A percentile compares a stretch with the other conserved stretches of the same genome.
Conservation (phyloP, 176 grass and related monocot genomes). For the Microstegium vimineum region DNA sequence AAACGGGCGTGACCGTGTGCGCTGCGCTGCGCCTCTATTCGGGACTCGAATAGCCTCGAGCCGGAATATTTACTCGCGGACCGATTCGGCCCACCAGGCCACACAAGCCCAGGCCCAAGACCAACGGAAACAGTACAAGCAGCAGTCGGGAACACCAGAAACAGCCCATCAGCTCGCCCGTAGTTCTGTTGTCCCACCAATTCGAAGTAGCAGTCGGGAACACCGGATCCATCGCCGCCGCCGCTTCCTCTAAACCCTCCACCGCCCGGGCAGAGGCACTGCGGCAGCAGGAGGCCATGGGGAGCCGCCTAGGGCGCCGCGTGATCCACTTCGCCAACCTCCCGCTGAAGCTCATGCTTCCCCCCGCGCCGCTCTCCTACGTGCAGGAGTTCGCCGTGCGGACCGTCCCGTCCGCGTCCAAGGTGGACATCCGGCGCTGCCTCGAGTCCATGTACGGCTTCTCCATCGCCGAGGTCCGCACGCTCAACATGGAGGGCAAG, state of each 20-base stretch:
- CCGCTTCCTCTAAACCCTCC: not conserved
- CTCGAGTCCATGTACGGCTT: conserved; percentile 95
- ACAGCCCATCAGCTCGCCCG: no score
- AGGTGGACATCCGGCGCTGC: conserved; percentile 90
- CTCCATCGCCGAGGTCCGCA: conserved; percentile 79
- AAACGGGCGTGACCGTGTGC: no score
- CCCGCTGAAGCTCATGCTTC: conserved; percentile 81
- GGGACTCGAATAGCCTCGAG: no score
- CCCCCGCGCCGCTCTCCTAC: conserved; percentile 69
- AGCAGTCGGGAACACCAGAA: no score
- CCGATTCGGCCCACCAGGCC: not conserved
- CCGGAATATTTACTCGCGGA: not conserved
- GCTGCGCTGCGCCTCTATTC: no score
- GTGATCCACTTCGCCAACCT: conserved; percentile 94
- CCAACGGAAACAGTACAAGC: not conserved
- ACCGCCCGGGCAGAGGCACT: not conserved
- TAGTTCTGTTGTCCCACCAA: no score
- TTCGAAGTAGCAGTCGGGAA: not conserved
- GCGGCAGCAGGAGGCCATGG: conserved; percentile 58
- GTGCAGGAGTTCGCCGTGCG: conserved; percentile 86
- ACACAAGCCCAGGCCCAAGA: not conserved
- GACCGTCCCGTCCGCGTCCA: conserved; percentile 93
- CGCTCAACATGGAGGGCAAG: conserved; percentile 94
- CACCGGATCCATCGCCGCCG: not conserved
- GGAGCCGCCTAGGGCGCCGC: conserved; percentile 79